A percentile compares a stretch with the other conserved stretches of the same genome.
Evolutionary conservation across 2,329 filamentous ascomycete species (phyloP).

Genomic region (Fusarium sp.): DNA sequence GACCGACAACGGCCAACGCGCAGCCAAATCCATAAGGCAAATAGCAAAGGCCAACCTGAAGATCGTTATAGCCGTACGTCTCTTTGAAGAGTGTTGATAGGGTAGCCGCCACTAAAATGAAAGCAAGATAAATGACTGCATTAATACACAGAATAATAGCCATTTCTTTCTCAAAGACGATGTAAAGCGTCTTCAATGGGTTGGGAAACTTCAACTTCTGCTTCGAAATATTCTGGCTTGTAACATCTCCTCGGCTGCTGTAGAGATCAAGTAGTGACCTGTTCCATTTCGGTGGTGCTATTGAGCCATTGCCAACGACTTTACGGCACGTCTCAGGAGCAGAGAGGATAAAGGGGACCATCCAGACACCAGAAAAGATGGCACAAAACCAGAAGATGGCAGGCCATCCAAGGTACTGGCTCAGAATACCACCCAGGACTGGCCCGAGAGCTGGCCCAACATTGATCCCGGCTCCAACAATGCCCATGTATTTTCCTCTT

Average conservation of each 20-base stretch:
- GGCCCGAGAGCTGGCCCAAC: constrained; percentile 65
- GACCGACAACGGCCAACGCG: constrained; percentile 56
- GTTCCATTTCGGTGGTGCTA: constrained; percentile 66
- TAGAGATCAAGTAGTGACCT: constrained; percentile 62
- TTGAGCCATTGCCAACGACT: constrained; percentile 69
- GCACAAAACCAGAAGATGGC: constrained; percentile 74
- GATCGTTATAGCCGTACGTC: constrained; percentile 60
- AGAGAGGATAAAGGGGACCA: constrained; percentile 62
- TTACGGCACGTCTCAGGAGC: constrained; percentile 68
- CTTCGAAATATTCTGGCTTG: constrained; percentile 46
- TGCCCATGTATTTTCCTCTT: constrained; percentile 76
- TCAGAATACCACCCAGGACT: constrained; percentile 69
- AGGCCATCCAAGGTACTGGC: constrained; percentile 71
- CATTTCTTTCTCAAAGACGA: constrained; percentile 67
- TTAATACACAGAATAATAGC: constrained; percentile 61
- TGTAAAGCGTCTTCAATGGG: constrained; percentile 61
- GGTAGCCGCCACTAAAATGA: constrained; percentile 62
- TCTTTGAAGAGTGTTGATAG: constrained; percentile 60
- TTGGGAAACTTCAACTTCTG: constrained; percentile 63
- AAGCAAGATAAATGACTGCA: constrained; percentile 63
- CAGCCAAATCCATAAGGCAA: constrained; percentile 63
- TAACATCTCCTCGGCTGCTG: constrained; percentile 47
- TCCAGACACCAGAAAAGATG: constrained; percentile 59
- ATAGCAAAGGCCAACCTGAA: constrained; percentile 63
- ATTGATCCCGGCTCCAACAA: constrained; percentile 66